These are phyloP conservation scores for Carex arenaria DNA, from an alignment of 202 grass and related monocot genomes.

Conservation along the genomic window DNA sequence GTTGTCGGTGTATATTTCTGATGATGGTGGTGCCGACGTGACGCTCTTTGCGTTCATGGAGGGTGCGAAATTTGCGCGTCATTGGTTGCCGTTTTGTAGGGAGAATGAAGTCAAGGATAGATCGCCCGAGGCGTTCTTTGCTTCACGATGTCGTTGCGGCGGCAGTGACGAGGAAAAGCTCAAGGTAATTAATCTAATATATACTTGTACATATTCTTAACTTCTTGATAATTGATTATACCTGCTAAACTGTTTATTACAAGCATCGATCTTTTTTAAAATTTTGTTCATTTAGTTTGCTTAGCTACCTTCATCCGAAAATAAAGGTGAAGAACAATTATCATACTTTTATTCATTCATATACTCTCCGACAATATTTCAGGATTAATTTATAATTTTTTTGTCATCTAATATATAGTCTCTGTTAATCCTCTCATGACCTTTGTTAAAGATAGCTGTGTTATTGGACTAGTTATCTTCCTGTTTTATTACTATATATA, in stretches of 20 bases:
- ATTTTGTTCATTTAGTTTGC: too few relatives aligned
- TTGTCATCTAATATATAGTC: not conserved
- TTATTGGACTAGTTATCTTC: not conserved
- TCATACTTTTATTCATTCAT: too few relatives aligned
- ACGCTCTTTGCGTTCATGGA: conserved; percentile 52
- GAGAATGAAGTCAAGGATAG: conserved; percentile 16
- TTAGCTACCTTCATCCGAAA: too few relatives aligned
- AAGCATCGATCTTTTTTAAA: not conserved
- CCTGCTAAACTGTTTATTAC: not conserved
- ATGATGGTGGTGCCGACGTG: conserved; percentile 57
- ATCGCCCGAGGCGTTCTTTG: conserved; percentile 5
- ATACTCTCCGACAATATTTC: too few relatives aligned
- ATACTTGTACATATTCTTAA: not conserved
- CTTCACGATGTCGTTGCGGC: not conserved
- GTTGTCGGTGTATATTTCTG: conserved; percentile 45
- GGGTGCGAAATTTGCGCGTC: conserved; percentile 22
- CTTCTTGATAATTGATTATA: not conserved
- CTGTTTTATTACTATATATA: not conserved
- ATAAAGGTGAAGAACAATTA: too few relatives aligned
- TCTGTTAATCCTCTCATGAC: not conserved
- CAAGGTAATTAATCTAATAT: not conserved
- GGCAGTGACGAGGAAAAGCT: not conserved
- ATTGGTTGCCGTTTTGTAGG: conserved; percentile 27
- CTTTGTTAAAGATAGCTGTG: not conserved
- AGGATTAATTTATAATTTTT: too few relatives aligned